Conservation (phyloP, 1,139 yeast genomes). For the Sugiyamaella pinicola region DNA sequence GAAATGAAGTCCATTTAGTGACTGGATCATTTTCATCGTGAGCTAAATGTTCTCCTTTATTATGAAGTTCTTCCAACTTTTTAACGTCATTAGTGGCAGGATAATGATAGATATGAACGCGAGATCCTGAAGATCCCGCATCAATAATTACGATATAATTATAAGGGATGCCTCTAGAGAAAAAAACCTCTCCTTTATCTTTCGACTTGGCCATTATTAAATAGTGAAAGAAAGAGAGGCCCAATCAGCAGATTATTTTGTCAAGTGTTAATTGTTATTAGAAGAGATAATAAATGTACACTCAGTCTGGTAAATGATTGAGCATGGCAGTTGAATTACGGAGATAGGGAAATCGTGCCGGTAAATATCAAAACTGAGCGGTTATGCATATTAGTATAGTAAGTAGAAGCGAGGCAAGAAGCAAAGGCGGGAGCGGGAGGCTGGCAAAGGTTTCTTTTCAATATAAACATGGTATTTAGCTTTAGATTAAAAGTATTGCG, state of each 20-base stretch:
- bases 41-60: slow-evolving; percentile 11
- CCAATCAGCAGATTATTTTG: not conserved
- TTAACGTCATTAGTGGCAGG: slow-evolving; percentile 46
- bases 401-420: too few species aligned
- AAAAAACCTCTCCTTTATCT: slow-evolving; percentile 25
- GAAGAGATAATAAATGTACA: not conserved
- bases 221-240: not conserved
- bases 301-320: not conserved
- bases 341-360: not conserved
- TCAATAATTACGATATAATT: slow-evolving; percentile 63
- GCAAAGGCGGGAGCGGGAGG: too few species aligned
- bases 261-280: not conserved
- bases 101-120: slow-evolving; percentile 75
- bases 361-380: not conserved
- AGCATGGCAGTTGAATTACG: not conserved
- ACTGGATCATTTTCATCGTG: slow-evolving; percentile 15
- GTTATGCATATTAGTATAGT: not conserved
- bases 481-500: too few species aligned
- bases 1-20: slow-evolving; percentile 28
- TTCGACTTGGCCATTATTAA: slow-evolving; percentile 14
- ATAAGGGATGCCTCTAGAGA: slow-evolving; percentile 26
- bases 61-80: slow-evolving; percentile 28
- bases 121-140: slow-evolving; percentile 81
- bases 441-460: too few species aligned
- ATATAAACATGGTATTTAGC: too few species aligned